Percentiles rank a stretch among this genome's conserved stretches.
Evolutionary conservation across 495 filamentous ascomycete genomes (phyloP).

Genomic region (Beverwykella pulmonaria): DNA sequence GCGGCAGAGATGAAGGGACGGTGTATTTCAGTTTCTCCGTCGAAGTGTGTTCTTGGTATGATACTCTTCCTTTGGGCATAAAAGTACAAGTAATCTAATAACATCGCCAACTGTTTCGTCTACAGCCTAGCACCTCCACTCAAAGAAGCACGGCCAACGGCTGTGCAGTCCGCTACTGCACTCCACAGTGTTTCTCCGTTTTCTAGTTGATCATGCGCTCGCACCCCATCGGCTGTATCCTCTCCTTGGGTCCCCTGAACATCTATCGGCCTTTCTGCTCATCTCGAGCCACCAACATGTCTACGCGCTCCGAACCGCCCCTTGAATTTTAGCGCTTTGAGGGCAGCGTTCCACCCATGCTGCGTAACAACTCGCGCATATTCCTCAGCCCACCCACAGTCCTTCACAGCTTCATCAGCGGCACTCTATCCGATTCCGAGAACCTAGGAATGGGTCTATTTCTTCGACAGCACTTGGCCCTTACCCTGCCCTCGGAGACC

Average conservation of each 20-base stretch:
- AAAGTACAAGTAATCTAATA: not conserved
- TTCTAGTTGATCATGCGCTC: not conserved
- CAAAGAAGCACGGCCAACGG: slow-evolving; percentile 7
- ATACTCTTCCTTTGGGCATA: not conserved
- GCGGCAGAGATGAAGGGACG: not conserved
- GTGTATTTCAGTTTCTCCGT: not conserved
- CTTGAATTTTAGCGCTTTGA: not conserved
- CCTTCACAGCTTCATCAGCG: not conserved
- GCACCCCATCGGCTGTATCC: not conserved
- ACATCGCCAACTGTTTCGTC: not conserved
- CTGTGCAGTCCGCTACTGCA: slow-evolving; percentile 22
- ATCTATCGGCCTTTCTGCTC: not conserved
- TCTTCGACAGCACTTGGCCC: not conserved
- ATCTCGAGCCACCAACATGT: slow-evolving; percentile 8
- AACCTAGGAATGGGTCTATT: not conserved
- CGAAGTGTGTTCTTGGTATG: not conserved
- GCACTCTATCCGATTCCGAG: not conserved
- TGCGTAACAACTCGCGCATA: not conserved
- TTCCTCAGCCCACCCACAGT: not conserved
- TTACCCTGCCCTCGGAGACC: not conserved
- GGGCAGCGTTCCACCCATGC: not conserved
- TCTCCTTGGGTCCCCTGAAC: not conserved
- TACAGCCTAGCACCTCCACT: not conserved
- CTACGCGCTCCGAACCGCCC: not conserved
- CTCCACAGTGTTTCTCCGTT: slow-evolving; percentile 4